Evolutionary conservation across 108 stramenopile genomes (phyloP).

Genomic region (Asterionellopsis glacialis): DNA sequence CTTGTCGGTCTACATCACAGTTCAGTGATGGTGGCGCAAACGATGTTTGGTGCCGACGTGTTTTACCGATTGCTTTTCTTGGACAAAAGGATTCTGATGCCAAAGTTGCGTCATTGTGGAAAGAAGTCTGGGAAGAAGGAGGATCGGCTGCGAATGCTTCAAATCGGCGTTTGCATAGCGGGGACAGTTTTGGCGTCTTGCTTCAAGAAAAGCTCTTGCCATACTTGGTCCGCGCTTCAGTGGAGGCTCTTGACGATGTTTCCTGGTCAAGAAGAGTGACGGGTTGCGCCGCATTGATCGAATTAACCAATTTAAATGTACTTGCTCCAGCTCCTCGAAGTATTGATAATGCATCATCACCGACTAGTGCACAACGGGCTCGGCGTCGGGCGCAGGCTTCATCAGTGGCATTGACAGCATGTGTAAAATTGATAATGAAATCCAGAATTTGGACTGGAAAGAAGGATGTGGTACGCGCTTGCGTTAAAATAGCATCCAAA

Average conservation of each 20-base stretch:
- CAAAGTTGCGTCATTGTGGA: constrained; percentile 57
- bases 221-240: constrained; percentile 37
- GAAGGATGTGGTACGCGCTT: constrained; percentile 41
- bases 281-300: constrained; percentile 48
- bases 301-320: constrained; percentile 49
- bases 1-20: constrained; percentile 62
- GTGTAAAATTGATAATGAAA: constrained; percentile 41
- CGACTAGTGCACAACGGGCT: constrained; percentile 16
- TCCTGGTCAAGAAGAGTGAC: constrained; percentile 64
- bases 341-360: neutral
- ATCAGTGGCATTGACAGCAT: constrained; percentile 30
- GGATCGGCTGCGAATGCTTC: constrained; percentile 39
- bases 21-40: constrained; percentile 65
- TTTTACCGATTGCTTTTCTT: constrained; percentile 70
- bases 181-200: constrained; percentile 35
- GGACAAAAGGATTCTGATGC: constrained; percentile 69
- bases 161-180: constrained; percentile 4
- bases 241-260: constrained; percentile 46
- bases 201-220: constrained; percentile 65
- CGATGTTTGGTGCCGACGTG: constrained; percentile 64
- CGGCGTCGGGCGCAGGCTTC: constrained; percentile 42
- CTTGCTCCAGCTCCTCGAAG: constrained; percentile 49
- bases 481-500: constrained; percentile 27
- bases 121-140: constrained; percentile 88
- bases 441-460: constrained; percentile 75